phyloP scores from a whole-genome alignment of 2,329 filamentous ascomycete species.

The Aureobasidium sp. region DNA sequence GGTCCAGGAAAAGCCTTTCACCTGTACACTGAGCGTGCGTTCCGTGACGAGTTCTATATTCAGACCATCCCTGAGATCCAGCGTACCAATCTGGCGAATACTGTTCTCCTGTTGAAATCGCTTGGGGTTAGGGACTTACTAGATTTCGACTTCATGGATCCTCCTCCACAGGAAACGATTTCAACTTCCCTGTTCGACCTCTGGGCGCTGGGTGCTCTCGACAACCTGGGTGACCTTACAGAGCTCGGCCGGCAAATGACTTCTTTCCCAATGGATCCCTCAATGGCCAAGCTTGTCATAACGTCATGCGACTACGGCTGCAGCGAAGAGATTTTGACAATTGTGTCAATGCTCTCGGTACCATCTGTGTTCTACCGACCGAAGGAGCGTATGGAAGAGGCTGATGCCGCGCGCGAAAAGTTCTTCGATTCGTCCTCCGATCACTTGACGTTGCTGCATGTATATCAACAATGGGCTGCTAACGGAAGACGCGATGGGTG shows the following conservation, averaged over 20 bases:
- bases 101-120: constrained; percentile 86
- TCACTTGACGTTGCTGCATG: constrained; percentile 89
- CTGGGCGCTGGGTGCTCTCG: constrained; percentile 88
- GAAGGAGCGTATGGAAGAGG: constrained; percentile 93
- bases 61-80: constrained; percentile 98
- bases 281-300: constrained; percentile 88
- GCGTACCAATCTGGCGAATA: constrained; percentile 90
- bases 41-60: constrained; percentile 91
- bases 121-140: constrained; percentile 88
- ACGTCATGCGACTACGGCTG: constrained; percentile 77
- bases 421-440: constrained; percentile 98
- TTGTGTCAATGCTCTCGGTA: constrained; percentile 95
- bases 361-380: constrained; percentile 95
- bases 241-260: constrained; percentile 87
- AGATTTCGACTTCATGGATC: constrained; percentile 99
- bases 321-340: constrained; percentile 96
- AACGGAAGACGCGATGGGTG: constrained; percentile 86
- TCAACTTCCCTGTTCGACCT: constrained; percentile 95
- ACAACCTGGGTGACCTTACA: constrained; percentile 90
- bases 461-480: constrained; percentile 89
- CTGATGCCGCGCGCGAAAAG: constrained; percentile 89
- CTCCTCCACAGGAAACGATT: constrained; percentile 94
- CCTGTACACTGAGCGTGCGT: constrained; percentile 88
- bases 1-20: constrained; percentile 94
- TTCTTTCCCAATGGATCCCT: constrained; percentile 95